Conservation (phyloP, 192 early-diverging fungal species). For the Entophlyctis helioformis region DNA sequence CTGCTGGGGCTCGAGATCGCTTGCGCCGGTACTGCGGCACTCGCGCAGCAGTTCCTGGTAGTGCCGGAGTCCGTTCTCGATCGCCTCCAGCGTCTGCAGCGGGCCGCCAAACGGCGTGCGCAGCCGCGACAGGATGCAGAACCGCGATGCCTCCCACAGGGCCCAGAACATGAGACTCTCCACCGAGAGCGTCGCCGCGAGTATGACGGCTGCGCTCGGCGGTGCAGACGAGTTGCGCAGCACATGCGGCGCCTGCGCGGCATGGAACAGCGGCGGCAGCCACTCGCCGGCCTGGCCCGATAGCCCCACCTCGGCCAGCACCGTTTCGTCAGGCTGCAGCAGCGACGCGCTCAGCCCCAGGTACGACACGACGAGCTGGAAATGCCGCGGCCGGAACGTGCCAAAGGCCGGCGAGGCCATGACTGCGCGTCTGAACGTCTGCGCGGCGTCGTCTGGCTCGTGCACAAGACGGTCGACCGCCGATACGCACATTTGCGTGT, state of each 20-base stretch:
- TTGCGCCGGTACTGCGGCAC: too few species aligned
- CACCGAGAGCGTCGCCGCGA: slow-evolving; percentile 17
- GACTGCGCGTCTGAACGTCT: background rate
- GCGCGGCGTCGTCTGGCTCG: background rate
- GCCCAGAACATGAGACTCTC: slow-evolving; percentile 54
- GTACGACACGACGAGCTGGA: slow-evolving; percentile 39
- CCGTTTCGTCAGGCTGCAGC: slow-evolving; percentile 5
- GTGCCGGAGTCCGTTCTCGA: slow-evolving; percentile 11
- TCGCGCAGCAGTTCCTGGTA: too few species aligned
- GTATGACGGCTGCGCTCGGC: too few species aligned
- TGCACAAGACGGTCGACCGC: background rate
- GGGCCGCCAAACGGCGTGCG: slow-evolving; percentile 66
- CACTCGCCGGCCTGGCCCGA: too few species aligned
- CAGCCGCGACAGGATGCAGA: slow-evolving; percentile 57
- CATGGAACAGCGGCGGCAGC: slow-evolving; percentile 38
- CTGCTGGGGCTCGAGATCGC: too few species aligned
- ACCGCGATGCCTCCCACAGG: slow-evolving; percentile 63
- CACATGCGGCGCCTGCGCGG: slow-evolving; percentile 25
- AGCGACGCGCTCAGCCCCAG: slow-evolving; percentile 31
- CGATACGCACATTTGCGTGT: slow-evolving; percentile 3
- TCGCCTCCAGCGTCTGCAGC: slow-evolving; percentile 32
- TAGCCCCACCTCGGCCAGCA: too few species aligned
- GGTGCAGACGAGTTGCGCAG: background rate
- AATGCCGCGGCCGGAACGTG: slow-evolving; percentile 53
- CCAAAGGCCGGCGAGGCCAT: slow-evolving; percentile 39